Evolutionary conservation across 164 flowering plant genomes (phyloP), one percentile per base, ranked within the genome.

Genomic region (Umbellularia californica): DNA sequence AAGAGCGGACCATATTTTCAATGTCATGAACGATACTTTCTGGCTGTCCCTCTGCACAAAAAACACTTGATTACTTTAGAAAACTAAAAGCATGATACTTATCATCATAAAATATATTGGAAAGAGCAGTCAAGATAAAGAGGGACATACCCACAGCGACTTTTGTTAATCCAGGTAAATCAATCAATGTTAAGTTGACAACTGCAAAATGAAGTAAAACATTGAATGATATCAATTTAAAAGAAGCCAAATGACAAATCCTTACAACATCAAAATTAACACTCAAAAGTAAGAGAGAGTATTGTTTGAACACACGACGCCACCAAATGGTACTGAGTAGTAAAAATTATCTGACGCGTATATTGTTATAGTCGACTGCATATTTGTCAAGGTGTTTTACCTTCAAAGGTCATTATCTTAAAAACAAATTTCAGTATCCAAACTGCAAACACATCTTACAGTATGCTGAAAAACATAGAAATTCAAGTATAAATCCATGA

Each of bases 111-210:
- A 55, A 55, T 17, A 14, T 4, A 55, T 15, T 20, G 5, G 60
- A 55, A 5, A 30, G 5, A 47, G 20, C 33, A 55, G 60, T 9
- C 47, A 7, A 7, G 60, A 0, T 23, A 51, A 27, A 78, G 92
- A 62, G 60, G 20, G 20, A 55, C n/a, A 86, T 76, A 95, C 98
- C 98, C 72, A 95, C 90, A 78, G 97, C 98, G 68, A 95, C 97
- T 84, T 95, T 95, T 76, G 98, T 95, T 67, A 95, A 97, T 50
- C 98, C 98, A 79, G 98, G 98, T 83, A 95, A 95, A 88, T 93
- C 98, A 69, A 95, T 78, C 81, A 93, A 77, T 9, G 98, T 95
- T 87, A 95, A 81, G 81, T 95, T 95, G 72, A 95, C 97, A 84
- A 95, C 98, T 95, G 94, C 77, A 74, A 75, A 33, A 58, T 50